Evolutionary conservation across 129 eudicot species (phyloP).

Genomic region (Lactuca saligna): DNA sequence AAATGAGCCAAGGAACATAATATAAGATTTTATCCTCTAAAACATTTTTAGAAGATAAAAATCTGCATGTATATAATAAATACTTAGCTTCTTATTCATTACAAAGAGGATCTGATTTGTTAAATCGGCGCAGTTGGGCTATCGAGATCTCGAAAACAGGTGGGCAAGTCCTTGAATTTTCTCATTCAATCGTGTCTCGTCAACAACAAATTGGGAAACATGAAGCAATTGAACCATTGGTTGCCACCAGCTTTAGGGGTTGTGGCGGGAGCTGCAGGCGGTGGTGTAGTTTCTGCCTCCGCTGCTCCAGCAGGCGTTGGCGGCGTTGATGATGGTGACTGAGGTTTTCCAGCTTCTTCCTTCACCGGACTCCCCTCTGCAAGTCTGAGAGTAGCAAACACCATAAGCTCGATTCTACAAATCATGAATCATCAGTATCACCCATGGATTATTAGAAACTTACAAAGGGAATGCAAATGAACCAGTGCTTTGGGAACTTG

Average conservation of each 20-base stretch:
- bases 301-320: constrained; percentile 8
- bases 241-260: constrained; percentile 37
- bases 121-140: constrained; percentile 7
- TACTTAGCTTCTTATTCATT: constrained; percentile 13
- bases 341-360: constrained; percentile 20
- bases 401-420: neutral
- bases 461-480: constrained; percentile 80
- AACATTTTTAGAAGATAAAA: constrained; percentile 2
- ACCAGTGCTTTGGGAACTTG: constrained; percentile 44
- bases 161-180: constrained; percentile 13
- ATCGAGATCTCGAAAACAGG: constrained; percentile 1
- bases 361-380: constrained; percentile 47
- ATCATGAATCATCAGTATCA: neutral
- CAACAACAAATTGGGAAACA: constrained; percentile 57
- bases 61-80: constrained; percentile 1
- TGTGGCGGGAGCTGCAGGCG: constrained; percentile 28
- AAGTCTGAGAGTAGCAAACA: constrained; percentile 37
- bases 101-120: constrained; percentile 2
- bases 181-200: constrained; percentile 8
- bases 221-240: constrained; percentile 54
- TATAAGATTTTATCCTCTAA: neutral
- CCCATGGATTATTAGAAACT: constrained; percentile 16
- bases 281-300: constrained; percentile 20
- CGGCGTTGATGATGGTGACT: constrained; percentile 24
- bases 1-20: constrained; percentile 10